Evolutionary conservation across 1,284 basidiomycete species (phyloP).

Genomic region (Tilletia setariae): DNA sequence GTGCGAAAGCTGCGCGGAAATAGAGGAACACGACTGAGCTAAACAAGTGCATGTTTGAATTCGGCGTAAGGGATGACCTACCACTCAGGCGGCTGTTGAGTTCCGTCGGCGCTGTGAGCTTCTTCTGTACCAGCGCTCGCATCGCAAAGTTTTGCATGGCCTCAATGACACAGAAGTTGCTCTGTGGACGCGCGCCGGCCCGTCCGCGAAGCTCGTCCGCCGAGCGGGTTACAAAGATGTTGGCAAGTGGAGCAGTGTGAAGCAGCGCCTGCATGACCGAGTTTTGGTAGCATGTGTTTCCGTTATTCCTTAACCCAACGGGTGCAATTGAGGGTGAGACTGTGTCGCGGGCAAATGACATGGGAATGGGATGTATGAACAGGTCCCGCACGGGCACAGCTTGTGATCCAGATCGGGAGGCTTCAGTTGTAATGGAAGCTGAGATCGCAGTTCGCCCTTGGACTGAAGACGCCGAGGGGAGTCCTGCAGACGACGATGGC

Average conservation of each 20-base stretch:
- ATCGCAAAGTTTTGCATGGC: slow-evolving; percentile 66
- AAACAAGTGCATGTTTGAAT: not conserved
- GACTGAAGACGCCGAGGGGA: not conserved
- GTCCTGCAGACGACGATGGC: too few species aligned
- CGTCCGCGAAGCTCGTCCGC: slow-evolving; percentile 19
- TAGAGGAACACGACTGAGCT: slow-evolving; percentile 50
- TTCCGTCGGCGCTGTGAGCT: slow-evolving; percentile 31
- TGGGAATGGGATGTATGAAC: slow-evolving; percentile 6
- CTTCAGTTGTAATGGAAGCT: not conserved
- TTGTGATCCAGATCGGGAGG: not conserved
- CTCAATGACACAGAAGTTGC: slow-evolving; percentile 38
- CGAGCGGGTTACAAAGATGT: slow-evolving; percentile 60
- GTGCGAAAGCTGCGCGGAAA: slow-evolving; percentile 67
- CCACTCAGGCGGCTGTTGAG: slow-evolving; percentile 44
- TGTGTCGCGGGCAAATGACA: slow-evolving; percentile 10
- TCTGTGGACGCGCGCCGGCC: not conserved
- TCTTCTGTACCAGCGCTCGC: slow-evolving; percentile 23
- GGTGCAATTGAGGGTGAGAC: not conserved
- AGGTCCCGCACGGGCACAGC: not conserved
- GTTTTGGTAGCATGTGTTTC: slow-evolving; percentile 97
- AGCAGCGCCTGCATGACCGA: slow-evolving; percentile 89
- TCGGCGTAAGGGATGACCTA: not conserved
- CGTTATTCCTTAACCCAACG: slow-evolving; percentile 77
- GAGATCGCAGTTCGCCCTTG: not conserved
- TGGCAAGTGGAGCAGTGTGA: slow-evolving; percentile 85